A percentile compares a stretch with the other conserved stretches of the same genome.
phyloP scores from a whole-genome alignment of 169 alveolate genomes.

The Eimeria nieschulzi region DNA sequence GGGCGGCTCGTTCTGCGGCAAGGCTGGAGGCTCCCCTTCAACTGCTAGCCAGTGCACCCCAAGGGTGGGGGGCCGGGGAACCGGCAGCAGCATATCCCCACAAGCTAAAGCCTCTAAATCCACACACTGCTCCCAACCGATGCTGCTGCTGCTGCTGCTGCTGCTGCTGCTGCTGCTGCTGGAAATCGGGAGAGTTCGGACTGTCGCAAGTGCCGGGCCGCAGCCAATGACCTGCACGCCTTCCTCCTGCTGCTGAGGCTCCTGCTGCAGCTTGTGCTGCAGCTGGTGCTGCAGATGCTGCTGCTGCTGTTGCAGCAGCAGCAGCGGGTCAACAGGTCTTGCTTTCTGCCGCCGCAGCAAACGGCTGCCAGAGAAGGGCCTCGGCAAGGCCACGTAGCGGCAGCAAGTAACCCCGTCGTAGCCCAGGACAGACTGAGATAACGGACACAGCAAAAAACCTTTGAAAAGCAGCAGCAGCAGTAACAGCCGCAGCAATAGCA shows the following conservation, averaged over 20 bases:
- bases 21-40: constrained; percentile 1
- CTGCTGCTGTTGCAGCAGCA: constrained; percentile 39
- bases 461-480: neutral
- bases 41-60: constrained; percentile 11
- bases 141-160: constrained; percentile 4
- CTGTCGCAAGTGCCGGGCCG: constrained; percentile 29
- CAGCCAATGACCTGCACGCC: neutral
- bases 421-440: neutral
- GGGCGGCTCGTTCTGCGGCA: constrained; percentile 42
- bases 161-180: constrained; percentile 34
- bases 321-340: constrained; percentile 1
- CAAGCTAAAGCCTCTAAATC: neutral
- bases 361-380: neutral
- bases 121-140: neutral
- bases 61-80: neutral
- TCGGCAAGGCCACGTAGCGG: neutral
- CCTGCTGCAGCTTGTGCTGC: neutral
- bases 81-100: constrained; percentile 13
- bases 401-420: constrained; percentile 25
- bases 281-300: neutral
- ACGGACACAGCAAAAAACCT: neutral
- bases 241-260: neutral
- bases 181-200: neutral
- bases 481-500: neutral
- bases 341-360: constrained; percentile 40